Base-by-base conservation (phyloP, 176 grass and related monocot genomes). In the Aegilops longissima region DNA sequence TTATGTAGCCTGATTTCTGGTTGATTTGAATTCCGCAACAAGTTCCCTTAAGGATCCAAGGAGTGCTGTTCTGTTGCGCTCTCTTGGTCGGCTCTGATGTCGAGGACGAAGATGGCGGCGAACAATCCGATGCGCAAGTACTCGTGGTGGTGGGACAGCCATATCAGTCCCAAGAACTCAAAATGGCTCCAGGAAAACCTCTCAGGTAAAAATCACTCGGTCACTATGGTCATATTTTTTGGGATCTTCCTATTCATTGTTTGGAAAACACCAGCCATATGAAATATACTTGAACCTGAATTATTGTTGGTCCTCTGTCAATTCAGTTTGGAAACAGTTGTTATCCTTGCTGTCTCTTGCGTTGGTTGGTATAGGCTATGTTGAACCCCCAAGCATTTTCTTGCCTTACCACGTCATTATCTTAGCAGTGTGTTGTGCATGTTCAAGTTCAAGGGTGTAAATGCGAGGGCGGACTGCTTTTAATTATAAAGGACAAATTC, bases 161-260 rank as follows among this genome's bases (percentile, higher is more conserved):
- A 95, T 83, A 95, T 98, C 86, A 82, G 89, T 34, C 87, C 95
- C 4, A 98, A 98, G 82, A 98, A 98, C 51, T 95, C 95, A 1
- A 95, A 95, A 92, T 98, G 95, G 95, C 95, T 98, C 47, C 88
- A 98, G 29, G 95, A 98, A 85, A 98, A 98, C 83, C 95, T 98
- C 62, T 82, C 93, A 61, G 95, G 95, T 95, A 77, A 80, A 39
- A 30, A 80, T 91, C 25, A 0, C 77, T 81, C 0, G 1, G 2
- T 25, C 62, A 40, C 17, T 31, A 5, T 14, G 13, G 40, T 34
- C 27, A 58, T 66, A 59, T 49, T 59, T 25, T 3, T 66, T 80
- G 35, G 36, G 61, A 42, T 52, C 42, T 85, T 66, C 38, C 6
- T 75, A 49, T 66, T 4, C 31, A 66, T 42, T 72, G 2, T 45